Conservation (phyloP, 345 rosid species). For the Brassica cretica region DNA sequence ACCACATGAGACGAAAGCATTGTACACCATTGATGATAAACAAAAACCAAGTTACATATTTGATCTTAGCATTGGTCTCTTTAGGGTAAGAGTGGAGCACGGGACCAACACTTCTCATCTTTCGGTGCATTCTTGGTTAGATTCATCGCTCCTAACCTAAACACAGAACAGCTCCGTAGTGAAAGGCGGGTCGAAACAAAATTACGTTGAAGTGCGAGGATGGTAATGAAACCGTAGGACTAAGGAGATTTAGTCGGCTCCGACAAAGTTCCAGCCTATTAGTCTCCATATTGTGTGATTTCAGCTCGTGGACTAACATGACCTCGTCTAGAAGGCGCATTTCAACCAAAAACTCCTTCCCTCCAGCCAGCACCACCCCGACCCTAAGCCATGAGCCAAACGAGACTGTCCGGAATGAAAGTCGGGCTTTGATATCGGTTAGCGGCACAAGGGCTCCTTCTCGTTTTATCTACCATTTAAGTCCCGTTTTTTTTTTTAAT, state of each 20-base stretch:
- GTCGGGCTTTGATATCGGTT: not conserved
- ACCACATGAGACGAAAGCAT: not conserved
- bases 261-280: not conserved
- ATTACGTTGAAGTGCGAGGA: not conserved
- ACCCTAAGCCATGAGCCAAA: not conserved
- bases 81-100: not conserved
- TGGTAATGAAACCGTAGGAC: not conserved
- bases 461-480: too few relatives aligned
- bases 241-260: not conserved
- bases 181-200: not conserved
- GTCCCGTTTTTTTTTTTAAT: too few relatives aligned
- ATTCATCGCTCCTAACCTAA: not conserved
- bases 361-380: not conserved
- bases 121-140: not conserved
- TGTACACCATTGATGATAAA: not conserved
- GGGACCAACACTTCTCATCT: not conserved
- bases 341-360: not conserved
- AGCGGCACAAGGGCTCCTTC: not conserved
- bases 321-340: not conserved
- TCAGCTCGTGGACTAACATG: not conserved
- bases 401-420: not conserved
- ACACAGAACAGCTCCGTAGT: not conserved
- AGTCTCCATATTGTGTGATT: not conserved
- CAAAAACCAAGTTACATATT: not conserved
- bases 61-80: not conserved